These are phyloP conservation scores for Aspergillus versicolor DNA, from an alignment of 2,329 filamentous ascomycete genomes.

Conservation along the genomic window DNA sequence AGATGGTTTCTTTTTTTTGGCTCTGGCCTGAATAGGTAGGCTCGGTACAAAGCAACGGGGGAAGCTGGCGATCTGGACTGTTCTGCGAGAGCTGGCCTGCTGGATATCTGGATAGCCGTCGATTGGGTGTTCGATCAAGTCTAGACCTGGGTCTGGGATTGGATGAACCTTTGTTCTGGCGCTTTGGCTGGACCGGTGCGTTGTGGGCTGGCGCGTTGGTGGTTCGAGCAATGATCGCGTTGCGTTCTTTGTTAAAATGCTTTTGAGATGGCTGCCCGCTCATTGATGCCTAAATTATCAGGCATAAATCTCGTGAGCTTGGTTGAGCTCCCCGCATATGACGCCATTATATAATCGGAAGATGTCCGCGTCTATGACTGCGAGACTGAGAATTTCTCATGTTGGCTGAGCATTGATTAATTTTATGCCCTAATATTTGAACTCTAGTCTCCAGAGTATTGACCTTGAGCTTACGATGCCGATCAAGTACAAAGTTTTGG, in stretches of 20 bases:
- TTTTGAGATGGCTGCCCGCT: background rate
- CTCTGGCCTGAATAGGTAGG: background rate
- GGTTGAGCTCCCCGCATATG: conserved; percentile 2
- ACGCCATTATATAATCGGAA: background rate
- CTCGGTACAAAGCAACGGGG: conserved; percentile 1
- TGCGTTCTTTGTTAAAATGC: background rate
- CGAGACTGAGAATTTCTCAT: background rate
- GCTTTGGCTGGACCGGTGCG: background rate
- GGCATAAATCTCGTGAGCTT: background rate
- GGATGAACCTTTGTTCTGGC: background rate
- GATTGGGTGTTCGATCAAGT: background rate
- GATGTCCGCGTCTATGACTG: background rate
- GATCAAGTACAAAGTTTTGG: background rate
- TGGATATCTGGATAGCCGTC: background rate
- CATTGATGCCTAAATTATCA: background rate
- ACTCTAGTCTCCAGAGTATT: background rate
- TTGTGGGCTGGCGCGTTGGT: background rate
- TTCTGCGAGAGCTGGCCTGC: conserved; percentile 5
- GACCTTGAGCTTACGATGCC: background rate
- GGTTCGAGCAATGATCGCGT: background rate
- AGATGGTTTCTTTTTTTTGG: background rate
- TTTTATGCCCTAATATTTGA: background rate
- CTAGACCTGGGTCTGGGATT: background rate
- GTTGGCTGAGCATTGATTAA: background rate
- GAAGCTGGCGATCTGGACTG: conserved; percentile 9